Conservation (phyloP, 768 basidiomycete species). For the Auriscalpium microsporum region DNA sequence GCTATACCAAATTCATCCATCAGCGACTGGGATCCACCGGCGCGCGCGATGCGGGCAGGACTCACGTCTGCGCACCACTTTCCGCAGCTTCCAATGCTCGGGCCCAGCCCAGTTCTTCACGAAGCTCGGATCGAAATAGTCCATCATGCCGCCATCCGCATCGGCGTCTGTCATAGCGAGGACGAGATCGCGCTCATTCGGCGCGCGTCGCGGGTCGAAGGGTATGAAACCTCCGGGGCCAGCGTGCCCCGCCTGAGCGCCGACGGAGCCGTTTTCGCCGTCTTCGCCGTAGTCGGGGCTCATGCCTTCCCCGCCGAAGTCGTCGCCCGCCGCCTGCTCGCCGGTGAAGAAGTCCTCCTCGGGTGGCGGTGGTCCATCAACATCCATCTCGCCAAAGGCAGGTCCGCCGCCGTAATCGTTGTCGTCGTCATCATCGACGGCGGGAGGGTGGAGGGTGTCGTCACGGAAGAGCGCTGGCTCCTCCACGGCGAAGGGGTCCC, state of each 20-base stretch:
- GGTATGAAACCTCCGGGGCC: constrained; percentile 55
- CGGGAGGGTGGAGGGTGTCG: constrained; percentile 32
- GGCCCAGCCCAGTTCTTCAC: constrained; percentile 98
- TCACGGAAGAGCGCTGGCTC: constrained; percentile 55
- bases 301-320: constrained; percentile 27
- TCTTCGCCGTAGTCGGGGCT: constrained; percentile 22
- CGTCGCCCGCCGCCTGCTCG: constrained; percentile 46
- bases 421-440: constrained; percentile 39
- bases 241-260: constrained; percentile 30
- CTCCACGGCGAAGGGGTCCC: constrained; percentile 53
- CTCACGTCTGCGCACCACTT: constrained; percentile 71
- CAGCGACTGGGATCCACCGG: not conserved
- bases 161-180: constrained; percentile 75
- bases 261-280: constrained; percentile 35
- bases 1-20: constrained; percentile 23
- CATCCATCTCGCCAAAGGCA: constrained; percentile 32
- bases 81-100: constrained; percentile 94
- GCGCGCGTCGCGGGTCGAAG: constrained; percentile 78
- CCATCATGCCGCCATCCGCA: constrained; percentile 57
- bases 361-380: constrained; percentile 25
- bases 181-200: constrained; percentile 71
- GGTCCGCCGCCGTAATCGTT: constrained; percentile 30
- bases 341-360: constrained; percentile 65
- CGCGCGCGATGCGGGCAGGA: constrained; percentile 5
- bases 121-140: constrained; percentile 85